A percentile compares a stretch with the other conserved stretches of the same genome.
phyloP scores from a whole-genome alignment of 1,284 basidiomycete genomes.

The Ustilago xerochloae region DNA sequence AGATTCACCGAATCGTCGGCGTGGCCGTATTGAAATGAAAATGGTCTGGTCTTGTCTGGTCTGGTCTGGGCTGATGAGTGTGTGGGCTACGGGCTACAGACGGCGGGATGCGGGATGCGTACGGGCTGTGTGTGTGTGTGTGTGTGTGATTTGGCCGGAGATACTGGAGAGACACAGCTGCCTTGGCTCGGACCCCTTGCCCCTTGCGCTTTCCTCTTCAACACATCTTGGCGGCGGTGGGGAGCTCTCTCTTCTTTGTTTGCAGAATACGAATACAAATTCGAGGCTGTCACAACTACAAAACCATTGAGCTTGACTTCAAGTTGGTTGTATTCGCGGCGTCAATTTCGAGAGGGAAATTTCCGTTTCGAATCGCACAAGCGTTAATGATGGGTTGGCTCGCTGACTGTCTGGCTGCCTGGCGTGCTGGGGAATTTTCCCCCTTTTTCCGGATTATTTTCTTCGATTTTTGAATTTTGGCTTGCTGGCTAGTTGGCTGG shows the following conservation, averaged over 20 bases:
- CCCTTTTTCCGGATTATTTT: too few relatives aligned
- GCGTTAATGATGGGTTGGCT: constrained; percentile 1
- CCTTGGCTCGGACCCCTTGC: background rate
- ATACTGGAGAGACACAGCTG: background rate
- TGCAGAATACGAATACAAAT: too few relatives aligned
- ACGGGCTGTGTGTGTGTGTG: too few relatives aligned
- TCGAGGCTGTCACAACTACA: too few relatives aligned
- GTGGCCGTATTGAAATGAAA: background rate
- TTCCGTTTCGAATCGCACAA: background rate
- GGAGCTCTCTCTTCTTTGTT: too few relatives aligned
- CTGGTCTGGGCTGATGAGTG: background rate
- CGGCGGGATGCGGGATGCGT: too few relatives aligned
- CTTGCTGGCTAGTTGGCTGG: background rate
- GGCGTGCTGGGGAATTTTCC: background rate
- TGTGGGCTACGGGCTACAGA: background rate
- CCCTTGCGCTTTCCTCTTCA: background rate
- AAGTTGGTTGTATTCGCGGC: too few relatives aligned
- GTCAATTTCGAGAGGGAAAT: background rate
- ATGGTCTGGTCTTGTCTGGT: background rate
- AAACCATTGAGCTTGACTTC: too few relatives aligned
- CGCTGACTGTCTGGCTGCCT: background rate
- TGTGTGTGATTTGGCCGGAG: background rate
- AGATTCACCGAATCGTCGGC: constrained; percentile 1
- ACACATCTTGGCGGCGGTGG: background rate
- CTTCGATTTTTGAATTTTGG: background rate